Base-by-base conservation (phyloP, 1,284 basidiomycete genomes). In the Clitocybe nebularis region DNA sequence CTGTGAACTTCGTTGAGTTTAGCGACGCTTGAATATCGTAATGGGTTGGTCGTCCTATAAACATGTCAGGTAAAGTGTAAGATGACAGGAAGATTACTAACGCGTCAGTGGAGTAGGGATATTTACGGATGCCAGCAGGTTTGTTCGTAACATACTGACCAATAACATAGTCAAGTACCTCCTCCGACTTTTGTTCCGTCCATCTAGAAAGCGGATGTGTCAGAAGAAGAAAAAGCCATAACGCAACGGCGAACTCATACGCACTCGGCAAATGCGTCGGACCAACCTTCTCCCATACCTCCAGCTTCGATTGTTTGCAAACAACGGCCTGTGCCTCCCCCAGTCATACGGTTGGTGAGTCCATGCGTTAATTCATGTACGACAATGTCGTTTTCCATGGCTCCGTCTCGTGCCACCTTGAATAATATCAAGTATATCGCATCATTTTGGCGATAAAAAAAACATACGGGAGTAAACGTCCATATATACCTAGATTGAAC, bases 231-330 rank as follows among this genome's bases (percentile, higher is more conserved):
- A 10, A 40, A n/a, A 16, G 7, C 7, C 8, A 22, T 8, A 25
- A 7, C 35, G 19, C 13, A 5, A 5, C 3, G 29, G 19, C 11
- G 29, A 16, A 13, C 14, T 13, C 4, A 50, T 16, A 53, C 64
- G 21, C 49, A 69, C 66, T 71, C 66, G 9, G 70, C 69, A 51
- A 74, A 60, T 11, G 68, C 64, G 50, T 72, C 71, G 1, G 64
- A 67, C 69, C 68, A 72, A 1, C 69, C 70, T 49, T 74, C 71
- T 20, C 69, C 71, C 63, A 74, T 64, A 21, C 71, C 70, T 9
- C 66, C 66, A 6, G 69, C 58, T 52, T 72, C 71, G 11, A 53
- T 57, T 16, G 63, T 66, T 58, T 71, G 68, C 40, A 72, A 56
- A 55, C 71, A 72, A n/a, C 63, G 54, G 19, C 66, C 69, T 5